Evolutionary conservation across 306 rosid genomes (phyloP).

Genomic region (Ziziphus jujuba): DNA sequence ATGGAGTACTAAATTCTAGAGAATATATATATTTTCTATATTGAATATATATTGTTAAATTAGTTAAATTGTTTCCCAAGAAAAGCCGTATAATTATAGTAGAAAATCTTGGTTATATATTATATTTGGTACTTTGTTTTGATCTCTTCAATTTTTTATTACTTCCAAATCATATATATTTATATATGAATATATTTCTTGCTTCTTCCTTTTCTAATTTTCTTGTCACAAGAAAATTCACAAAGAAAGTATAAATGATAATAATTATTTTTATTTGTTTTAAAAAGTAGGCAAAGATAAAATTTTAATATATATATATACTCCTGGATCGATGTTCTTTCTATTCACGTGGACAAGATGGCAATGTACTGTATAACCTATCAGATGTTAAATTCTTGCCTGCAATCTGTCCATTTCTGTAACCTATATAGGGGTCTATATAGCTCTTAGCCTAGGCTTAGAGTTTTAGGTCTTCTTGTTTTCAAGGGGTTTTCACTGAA

Average conservation of each 20-base stretch:
- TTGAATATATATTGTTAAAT: no score
- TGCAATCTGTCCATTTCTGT: constrained; percentile 10
- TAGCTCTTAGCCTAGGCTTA: neutral
- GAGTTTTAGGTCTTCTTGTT: neutral
- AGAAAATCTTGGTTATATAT: no score
- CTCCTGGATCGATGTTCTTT: constrained; percentile 23
- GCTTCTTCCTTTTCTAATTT: neutral
- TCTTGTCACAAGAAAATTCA: neutral
- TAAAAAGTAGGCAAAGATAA: constrained; percentile 1
- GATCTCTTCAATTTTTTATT: no score
- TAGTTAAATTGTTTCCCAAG: no score
- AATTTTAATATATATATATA: neutral
- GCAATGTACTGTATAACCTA: constrained; percentile 39
- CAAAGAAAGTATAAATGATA: neutral
- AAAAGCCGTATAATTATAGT: no score
- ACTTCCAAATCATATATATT: neutral
- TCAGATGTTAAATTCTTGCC: constrained; percentile 37
- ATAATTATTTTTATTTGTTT: neutral
- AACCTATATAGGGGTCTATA: constrained; percentile 13
- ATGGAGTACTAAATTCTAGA: no score
- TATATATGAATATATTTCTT: neutral
- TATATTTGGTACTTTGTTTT: no score
- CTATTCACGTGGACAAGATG: constrained; percentile 50
- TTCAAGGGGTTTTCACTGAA: no score
- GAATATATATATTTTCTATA: no score